Conservation (phyloP, 441 rosid genomes). For the Populus hybrid region DNA sequence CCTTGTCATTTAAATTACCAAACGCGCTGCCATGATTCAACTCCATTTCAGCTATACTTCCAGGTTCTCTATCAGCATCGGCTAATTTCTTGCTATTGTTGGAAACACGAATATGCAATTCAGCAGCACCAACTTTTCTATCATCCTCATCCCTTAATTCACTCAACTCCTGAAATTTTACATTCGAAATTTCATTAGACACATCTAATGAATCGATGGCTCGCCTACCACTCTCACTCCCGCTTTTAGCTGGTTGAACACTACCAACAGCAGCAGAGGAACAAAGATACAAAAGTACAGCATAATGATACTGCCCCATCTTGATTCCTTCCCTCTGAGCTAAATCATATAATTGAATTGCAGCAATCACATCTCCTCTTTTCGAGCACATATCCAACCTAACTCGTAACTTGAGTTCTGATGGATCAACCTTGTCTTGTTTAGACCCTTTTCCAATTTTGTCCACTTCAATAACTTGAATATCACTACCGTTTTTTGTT, state of each 20-base stretch:
- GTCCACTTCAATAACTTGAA: conserved; percentile 14
- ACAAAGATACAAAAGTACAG: conserved; percentile 57
- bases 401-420: conserved; percentile 24
- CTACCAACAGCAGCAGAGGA: conserved; percentile 69
- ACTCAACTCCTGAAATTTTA: conserved; percentile 11
- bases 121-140: conserved; percentile 1
- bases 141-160: conserved; percentile 9
- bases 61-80: neutral
- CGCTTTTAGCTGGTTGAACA: conserved; percentile 67
- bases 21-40: neutral
- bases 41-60: conserved; percentile 11
- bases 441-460: conserved; percentile 21
- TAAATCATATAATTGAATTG: conserved; percentile 43
- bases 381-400: conserved; percentile 61
- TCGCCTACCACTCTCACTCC: conserved; percentile 46
- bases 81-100: conserved; percentile 4
- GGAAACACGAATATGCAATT: conserved; percentile 3
- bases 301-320: conserved; percentile 53
- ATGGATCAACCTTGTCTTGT: conserved; percentile 27
- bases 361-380: conserved; percentile 57
- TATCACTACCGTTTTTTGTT: conserved; percentile 10
- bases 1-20: conserved; percentile 2
- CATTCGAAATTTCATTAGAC: conserved; percentile 15
- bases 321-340: conserved; percentile 41
- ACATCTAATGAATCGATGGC: conserved; percentile 21